phyloP scores from a whole-genome alignment of 176 grass and related monocot species.

The Lolium multiflorum region DNA sequence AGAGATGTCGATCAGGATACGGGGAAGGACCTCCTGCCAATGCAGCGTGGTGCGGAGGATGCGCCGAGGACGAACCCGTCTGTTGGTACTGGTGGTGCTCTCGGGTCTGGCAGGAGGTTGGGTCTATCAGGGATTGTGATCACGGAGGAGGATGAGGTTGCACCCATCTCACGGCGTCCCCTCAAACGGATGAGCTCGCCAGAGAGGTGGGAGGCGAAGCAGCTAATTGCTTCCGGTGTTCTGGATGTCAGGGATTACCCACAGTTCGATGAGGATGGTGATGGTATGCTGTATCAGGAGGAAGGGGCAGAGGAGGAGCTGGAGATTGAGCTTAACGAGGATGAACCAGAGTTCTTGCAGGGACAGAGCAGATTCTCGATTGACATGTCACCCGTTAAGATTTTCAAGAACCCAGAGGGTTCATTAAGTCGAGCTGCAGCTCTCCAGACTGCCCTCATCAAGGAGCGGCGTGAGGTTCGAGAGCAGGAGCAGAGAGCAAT shows the following conservation, averaged over 20 bases:
- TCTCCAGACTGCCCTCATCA: conserved; percentile 89
- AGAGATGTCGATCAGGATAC: conserved; percentile 93
- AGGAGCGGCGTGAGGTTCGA: conserved; percentile 90
- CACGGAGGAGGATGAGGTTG: conserved; percentile 71
- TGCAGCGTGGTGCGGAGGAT: conserved; percentile 58
- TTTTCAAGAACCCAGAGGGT: conserved; percentile 96
- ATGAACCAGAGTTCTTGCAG: conserved; percentile 92
- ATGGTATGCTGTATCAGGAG: conserved; percentile 86
- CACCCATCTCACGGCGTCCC: conserved; percentile 47
- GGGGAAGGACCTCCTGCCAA: conserved; percentile 75
- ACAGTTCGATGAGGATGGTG: conserved; percentile 82
- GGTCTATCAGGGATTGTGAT: conserved; percentile 91
- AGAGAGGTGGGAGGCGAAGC: conserved; percentile 93
- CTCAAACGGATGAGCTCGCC: conserved; percentile 89
- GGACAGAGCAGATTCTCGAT: conserved; percentile 84
- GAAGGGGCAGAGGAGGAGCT: conserved; percentile 89
- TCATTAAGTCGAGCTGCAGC: conserved; percentile 88
- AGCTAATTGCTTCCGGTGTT: conserved; percentile 85
- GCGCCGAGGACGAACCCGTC: conserved; percentile 61
- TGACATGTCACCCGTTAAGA: conserved; percentile 96
- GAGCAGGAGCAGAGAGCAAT: conserved; percentile 97
- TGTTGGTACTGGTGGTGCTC: conserved; percentile 35
- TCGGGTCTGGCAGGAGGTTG: conserved; percentile 46
- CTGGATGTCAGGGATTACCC: conserved; percentile 74
- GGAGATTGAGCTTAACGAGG: conserved; percentile 91